phyloP scores from a whole-genome alignment of 2,329 filamentous ascomycete genomes.

The Epichloe gansuensis region DNA sequence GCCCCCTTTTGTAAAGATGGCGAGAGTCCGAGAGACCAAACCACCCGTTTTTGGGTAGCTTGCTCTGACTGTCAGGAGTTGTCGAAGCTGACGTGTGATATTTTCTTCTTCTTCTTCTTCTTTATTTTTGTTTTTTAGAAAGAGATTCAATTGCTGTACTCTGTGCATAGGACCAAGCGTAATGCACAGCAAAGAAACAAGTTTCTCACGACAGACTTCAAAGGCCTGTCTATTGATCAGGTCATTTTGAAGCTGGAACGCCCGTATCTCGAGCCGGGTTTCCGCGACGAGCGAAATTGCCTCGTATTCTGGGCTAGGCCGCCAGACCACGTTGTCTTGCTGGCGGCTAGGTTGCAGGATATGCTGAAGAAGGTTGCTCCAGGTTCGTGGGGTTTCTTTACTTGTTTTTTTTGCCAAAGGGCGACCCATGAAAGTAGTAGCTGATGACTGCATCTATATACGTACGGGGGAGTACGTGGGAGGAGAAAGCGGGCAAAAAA shows the following conservation, averaged over 20 bases:
- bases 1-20: background rate
- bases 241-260: slow-evolving; percentile 59
- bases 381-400: slow-evolving; percentile 31
- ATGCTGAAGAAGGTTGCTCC: slow-evolving; percentile 52
- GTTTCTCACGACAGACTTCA: slow-evolving; percentile 55
- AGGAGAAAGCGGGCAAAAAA: no score
- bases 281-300: slow-evolving; percentile 65
- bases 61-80: no score
- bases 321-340: slow-evolving; percentile 52
- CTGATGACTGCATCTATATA: no score
- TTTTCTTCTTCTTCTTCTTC: background rate
- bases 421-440: no score
- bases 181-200: slow-evolving; percentile 65
- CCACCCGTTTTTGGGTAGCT: no score
- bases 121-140: slow-evolving; percentile 26
- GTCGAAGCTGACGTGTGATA: no score
- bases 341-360: slow-evolving; percentile 58
- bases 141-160: slow-evolving; percentile 60
- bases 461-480: no score
- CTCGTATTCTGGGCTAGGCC: slow-evolving; percentile 83
- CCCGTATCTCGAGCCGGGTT: slow-evolving; percentile 50
- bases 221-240: slow-evolving; percentile 61
- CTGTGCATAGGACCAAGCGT: slow-evolving; percentile 58
- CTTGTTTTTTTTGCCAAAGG: background rate
- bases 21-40: no score